Base-by-base conservation (phyloP, 768 basidiomycete species). In the Boletus speciosus region DNA sequence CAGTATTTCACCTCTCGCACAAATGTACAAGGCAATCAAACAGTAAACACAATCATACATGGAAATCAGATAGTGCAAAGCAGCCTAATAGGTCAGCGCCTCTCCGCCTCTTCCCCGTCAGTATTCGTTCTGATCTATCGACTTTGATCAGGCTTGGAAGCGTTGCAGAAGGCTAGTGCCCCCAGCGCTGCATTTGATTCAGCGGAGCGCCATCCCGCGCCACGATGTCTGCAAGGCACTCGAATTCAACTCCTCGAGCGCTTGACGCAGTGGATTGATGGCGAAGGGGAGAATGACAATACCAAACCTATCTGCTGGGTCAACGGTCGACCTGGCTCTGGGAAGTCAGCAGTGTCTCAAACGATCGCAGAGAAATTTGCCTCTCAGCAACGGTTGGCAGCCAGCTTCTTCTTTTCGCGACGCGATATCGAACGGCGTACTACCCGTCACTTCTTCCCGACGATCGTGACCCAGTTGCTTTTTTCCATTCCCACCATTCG, bases 341-440 rank as follows among this genome's bases (percentile, higher is more conserved):
- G 61, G 14, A 62, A 62, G 16, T 62, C 61, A 7, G 57, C 57
- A 1, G 54, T 73, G 19, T 61, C 61, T 8, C 69, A 71, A 40
- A 66, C 66, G 0, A 56, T 71, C 2, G 65, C 67, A 2, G 57
- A 69, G 47, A 54, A 52, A 12, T 55, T 51, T 29, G 38, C 47
- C 45, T 21, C 23, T 37, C 27, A 56, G 51, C 23, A 49, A 41
- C 64, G 62, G 16, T 61, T 71, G 8, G 66, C 66, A 16, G 69
- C 68, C 3, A 67, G 63, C 36, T 72, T 70, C 55, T 73, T 73
- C 55, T 72, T 72, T 55, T 71, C 63, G 2, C 55, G 64, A 4
- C 54, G 59, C 10, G 62, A 64, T 19, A 40, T 52, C 9, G 59
- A 50, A 25, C 58, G 68, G 19, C 61, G 62, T 5, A 56, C 55